Evolutionary conservation across 805 yeast species (phyloP).

Genomic region (Ogataea ganodermae): DNA sequence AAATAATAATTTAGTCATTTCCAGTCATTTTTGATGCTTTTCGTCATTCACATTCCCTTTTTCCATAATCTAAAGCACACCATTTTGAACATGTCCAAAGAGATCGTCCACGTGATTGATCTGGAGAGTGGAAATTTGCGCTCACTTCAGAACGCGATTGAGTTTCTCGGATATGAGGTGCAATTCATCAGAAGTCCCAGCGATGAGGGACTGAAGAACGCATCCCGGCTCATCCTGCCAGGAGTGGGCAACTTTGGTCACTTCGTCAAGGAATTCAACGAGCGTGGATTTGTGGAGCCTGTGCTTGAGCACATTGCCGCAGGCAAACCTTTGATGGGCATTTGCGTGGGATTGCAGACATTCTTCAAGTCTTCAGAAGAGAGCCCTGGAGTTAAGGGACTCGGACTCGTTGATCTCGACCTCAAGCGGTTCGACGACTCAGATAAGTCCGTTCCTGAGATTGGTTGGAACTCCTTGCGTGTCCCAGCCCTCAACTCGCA

Average conservation of each 20-base stretch:
- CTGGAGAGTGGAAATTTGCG: constrained; percentile 93
- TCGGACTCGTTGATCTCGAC: constrained; percentile 54
- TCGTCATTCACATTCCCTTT: background rate
- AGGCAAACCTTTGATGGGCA: constrained; percentile 93
- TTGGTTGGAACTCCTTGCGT: constrained; percentile 79
- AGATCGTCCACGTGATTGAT: constrained; percentile 73
- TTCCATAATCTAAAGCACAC: too few species aligned
- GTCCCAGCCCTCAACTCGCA: constrained; percentile 22
- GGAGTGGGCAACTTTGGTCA: constrained; percentile 99
- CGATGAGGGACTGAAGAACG: constrained; percentile 51
- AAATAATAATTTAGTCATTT: background rate
- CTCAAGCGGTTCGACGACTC: constrained; percentile 62
- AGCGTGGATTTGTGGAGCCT: constrained; percentile 65
- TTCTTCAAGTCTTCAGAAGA: constrained; percentile 78
- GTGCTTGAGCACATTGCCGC: constrained; percentile 63
- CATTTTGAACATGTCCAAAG: constrained; percentile 17
- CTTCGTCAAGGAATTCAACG: constrained; percentile 70
- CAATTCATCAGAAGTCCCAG: constrained; percentile 57
- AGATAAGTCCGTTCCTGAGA: constrained; percentile 87
- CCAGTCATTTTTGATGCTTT: too few species aligned
- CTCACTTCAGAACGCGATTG: constrained; percentile 85
- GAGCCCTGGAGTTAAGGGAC: constrained; percentile 58
- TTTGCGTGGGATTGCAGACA: constrained; percentile 95
- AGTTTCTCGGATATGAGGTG: constrained; percentile 70
- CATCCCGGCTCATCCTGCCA: constrained; percentile 72